A percentile compares a stretch with the other conserved stretches of the same genome.
These are phyloP conservation scores for Paramecium biaurelia DNA, from an alignment of 73 alveolate genomes.

Conservation along the genomic window DNA sequence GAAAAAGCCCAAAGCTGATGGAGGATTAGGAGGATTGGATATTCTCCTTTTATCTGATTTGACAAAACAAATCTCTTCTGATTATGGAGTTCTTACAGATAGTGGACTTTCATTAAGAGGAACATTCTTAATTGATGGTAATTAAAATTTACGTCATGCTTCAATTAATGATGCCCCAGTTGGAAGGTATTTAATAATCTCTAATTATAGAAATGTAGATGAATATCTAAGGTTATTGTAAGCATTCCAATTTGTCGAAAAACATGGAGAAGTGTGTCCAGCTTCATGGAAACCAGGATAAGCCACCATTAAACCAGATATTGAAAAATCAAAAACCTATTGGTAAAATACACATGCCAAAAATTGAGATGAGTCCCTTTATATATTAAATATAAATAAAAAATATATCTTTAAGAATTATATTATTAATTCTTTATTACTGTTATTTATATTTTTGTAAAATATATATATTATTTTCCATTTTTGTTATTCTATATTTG, in stretches of 20 bases:
- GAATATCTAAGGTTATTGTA: conserved; percentile 95
- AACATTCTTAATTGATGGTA: conserved; percentile 94
- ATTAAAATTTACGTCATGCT: conserved; percentile 92
- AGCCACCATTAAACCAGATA: conserved; percentile 85
- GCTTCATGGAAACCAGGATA: conserved; percentile 98
- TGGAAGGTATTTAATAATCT: conserved; percentile 71
- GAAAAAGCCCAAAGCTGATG: conserved; percentile 91
- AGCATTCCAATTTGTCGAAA: conserved; percentile 96
- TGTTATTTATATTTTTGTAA: background rate
- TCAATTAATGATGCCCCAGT: conserved; percentile 96
- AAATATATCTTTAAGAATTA: background rate
- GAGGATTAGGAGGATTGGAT: conserved; percentile 96
- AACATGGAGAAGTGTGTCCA: conserved; percentile 99
- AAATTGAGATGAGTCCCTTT: conserved; percentile 32
- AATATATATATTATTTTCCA: background rate
- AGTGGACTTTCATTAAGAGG: conserved; percentile 95
- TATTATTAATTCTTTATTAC: background rate
- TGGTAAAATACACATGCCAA: conserved; percentile 81
- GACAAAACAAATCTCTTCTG: conserved; percentile 85
- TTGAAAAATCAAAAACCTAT: conserved; percentile 68
- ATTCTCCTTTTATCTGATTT: conserved; percentile 95
- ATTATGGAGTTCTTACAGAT: conserved; percentile 90
- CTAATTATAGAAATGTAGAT: conserved; percentile 82
- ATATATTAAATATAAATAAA: background rate
- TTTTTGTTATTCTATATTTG: too few relatives aligned